A percentile compares a stretch with the other conserved stretches of the same genome.
These are phyloP conservation scores for Paulownia fortunei DNA, from an alignment of 257 asterid genomes.

Conservation along the genomic window DNA sequence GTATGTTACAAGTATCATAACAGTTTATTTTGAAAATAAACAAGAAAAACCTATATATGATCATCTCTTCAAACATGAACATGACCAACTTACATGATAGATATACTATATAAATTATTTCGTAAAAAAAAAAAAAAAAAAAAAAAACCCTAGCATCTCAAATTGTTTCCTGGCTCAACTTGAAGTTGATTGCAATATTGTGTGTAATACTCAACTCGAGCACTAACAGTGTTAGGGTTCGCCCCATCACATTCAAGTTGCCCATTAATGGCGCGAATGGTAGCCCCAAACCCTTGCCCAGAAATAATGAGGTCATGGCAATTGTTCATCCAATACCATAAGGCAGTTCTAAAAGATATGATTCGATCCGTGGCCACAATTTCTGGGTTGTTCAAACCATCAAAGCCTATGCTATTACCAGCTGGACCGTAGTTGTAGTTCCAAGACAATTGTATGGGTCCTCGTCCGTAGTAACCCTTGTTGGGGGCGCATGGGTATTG, in stretches of 20 bases:
- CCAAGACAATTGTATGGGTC: conserved; percentile 63
- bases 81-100: too few relatives aligned
- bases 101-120: too few relatives aligned
- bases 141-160: conserved; percentile 38
- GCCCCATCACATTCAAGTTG: conserved; percentile 50
- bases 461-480: conserved; percentile 53
- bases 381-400: conserved; percentile 54
- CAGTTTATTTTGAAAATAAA: too few relatives aligned
- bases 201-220: conserved; percentile 50
- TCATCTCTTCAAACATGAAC: too few relatives aligned
- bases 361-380: conserved; percentile 43
- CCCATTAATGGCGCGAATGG: conserved; percentile 56
- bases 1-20: too few relatives aligned
- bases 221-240: conserved; percentile 37
- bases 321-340: conserved; percentile 66
- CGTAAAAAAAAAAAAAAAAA: too few relatives aligned
- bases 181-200: conserved; percentile 44
- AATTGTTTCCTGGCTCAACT: conserved; percentile 50
- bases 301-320: conserved; percentile 47
- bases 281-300: conserved; percentile 57
- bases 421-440: conserved; percentile 65
- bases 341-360: conserved; percentile 50
- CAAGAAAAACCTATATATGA: too few relatives aligned
- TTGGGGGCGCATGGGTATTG: conserved; percentile 48
- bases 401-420: conserved; percentile 50